These are phyloP conservation scores for Solanum chiquidenum DNA, from an alignment of 257 asterid species.

Conservation along the genomic window DNA sequence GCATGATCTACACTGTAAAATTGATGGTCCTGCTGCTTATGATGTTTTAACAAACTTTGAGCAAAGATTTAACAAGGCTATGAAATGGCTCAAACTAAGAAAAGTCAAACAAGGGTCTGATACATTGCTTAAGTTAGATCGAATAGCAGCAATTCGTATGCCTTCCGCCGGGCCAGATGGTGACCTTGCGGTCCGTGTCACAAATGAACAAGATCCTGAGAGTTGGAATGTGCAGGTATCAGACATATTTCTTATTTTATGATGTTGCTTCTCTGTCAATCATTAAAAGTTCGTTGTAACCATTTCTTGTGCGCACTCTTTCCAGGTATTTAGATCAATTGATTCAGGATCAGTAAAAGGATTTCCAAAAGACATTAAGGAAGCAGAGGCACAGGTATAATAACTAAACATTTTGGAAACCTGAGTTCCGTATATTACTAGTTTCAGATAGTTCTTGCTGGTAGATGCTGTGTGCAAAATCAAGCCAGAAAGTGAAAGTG, in stretches of 20 bases:
- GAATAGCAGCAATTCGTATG: slow-evolving; percentile 78
- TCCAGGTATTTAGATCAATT: slow-evolving; percentile 82
- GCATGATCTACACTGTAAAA: slow-evolving; percentile 95
- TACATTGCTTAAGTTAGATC: slow-evolving; percentile 62
- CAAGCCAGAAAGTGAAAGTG: not conserved
- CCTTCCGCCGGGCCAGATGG: slow-evolving; percentile 56
- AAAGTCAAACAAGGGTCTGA: slow-evolving; percentile 76
- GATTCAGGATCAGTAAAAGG: slow-evolving; percentile 96
- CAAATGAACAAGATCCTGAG: slow-evolving; percentile 66
- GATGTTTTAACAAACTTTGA: slow-evolving; percentile 95
- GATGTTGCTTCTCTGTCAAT: not conserved
- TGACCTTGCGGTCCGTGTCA: slow-evolving; percentile 53
- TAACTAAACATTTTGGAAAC: not conserved
- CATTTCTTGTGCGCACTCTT: not conserved
- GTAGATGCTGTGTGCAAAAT: not conserved
- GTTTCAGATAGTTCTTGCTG: not conserved
- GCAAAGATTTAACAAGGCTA: slow-evolving; percentile 86
- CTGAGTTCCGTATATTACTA: not conserved
- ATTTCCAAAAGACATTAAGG: slow-evolving; percentile 60
- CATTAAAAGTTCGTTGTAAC: not conserved
- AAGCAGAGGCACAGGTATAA: slow-evolving; percentile 51
- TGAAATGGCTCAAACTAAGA: slow-evolving; percentile 79
- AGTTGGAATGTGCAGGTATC: slow-evolving; percentile 94
- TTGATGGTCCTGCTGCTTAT: slow-evolving; percentile 96
- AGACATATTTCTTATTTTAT: not conserved